These are phyloP conservation scores for Penicillium sp. DNA, from an alignment of 2,329 filamentous ascomycete species.

Conservation along the genomic window DNA sequence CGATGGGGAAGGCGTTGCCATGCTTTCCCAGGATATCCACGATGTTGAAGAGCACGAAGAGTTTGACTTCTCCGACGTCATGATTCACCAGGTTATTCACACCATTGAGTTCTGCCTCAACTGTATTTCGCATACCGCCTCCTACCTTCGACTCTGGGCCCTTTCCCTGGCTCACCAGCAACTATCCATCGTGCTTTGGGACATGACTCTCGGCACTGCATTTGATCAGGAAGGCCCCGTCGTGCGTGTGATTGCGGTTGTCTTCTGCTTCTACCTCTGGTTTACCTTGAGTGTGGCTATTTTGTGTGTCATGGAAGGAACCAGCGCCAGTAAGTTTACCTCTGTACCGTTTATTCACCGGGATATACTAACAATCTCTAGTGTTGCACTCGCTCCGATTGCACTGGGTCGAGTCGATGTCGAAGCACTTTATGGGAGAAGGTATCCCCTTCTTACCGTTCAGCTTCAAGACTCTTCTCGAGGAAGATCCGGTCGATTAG, in stretches of 20 bases:
- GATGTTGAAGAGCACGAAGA: slow-evolving; percentile 81
- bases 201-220: slow-evolving; percentile 82
- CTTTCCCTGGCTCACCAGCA: slow-evolving; percentile 96
- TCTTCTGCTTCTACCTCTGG: slow-evolving; percentile 81
- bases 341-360: background rate
- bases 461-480: slow-evolving; percentile 75
- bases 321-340: slow-evolving; percentile 60
- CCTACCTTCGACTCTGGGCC: slow-evolving; percentile 97
- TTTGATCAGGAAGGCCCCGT: slow-evolving; percentile 60
- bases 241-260: slow-evolving; percentile 70
- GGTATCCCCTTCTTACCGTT: slow-evolving; percentile 85
- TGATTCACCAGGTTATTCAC: slow-evolving; percentile 99
- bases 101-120: slow-evolving; percentile 99
- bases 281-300: slow-evolving; percentile 77
- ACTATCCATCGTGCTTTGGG: slow-evolving; percentile 91
- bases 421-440: slow-evolving; percentile 90
- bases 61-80: slow-evolving; percentile 93
- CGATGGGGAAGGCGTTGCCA: slow-evolving; percentile 75
- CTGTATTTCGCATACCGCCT: slow-evolving; percentile 97
- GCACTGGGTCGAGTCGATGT: slow-evolving; percentile 97
- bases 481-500: slow-evolving; percentile 62
- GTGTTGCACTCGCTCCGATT: slow-evolving; percentile 85
- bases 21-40: slow-evolving; percentile 79
- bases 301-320: slow-evolving; percentile 91
- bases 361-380: slow-evolving; percentile 2